Evolutionary conservation across 2,329 filamentous ascomycete species (phyloP).

Genomic region (Beauveria medogensis): DNA sequence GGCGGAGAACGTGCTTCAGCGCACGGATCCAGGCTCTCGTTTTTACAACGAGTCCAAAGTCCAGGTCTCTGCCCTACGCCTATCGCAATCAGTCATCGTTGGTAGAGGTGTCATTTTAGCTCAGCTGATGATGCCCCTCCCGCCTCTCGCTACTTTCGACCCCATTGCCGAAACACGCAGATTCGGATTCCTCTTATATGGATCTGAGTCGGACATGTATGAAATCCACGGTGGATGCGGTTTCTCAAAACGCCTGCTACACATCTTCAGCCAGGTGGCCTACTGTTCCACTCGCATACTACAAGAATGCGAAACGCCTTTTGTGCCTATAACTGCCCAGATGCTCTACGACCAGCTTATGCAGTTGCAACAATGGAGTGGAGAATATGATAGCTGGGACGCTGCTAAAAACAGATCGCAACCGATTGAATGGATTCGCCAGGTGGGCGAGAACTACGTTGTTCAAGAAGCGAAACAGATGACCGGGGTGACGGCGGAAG

Average conservation of each 20-base stretch:
- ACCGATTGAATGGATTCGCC: constrained; percentile 23
- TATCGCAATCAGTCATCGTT: constrained; percentile 32
- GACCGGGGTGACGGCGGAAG: constrained; percentile 33
- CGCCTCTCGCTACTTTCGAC: constrained; percentile 20
- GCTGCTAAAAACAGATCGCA: constrained; percentile 10
- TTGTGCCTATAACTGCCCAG: constrained; percentile 25
- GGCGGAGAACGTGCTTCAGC: constrained; percentile 26
- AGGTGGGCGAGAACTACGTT: constrained; percentile 15
- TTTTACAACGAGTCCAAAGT: constrained; percentile 28
- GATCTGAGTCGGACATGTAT: constrained; percentile 25
- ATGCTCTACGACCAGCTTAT: constrained; percentile 22
- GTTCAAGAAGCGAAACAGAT: constrained; percentile 25
- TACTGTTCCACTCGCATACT: constrained; percentile 26
- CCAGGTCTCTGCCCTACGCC: constrained; percentile 26
- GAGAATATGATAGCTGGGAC: constrained; percentile 21
- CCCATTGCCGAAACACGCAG: constrained; percentile 21
- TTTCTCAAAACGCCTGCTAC: constrained; percentile 32
- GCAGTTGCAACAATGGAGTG: constrained; percentile 29
- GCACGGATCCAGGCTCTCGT: constrained; percentile 27
- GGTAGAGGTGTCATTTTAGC: constrained; percentile 31
- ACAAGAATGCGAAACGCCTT: constrained; percentile 24
- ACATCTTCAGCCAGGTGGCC: constrained; percentile 30
- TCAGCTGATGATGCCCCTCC: constrained; percentile 29
- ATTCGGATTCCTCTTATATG: constrained; percentile 33
- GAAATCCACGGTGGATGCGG: constrained; percentile 34